These are phyloP conservation scores for Coprinellus aureogranulatus DNA, from an alignment of 768 basidiomycete species.

Conservation along the genomic window DNA sequence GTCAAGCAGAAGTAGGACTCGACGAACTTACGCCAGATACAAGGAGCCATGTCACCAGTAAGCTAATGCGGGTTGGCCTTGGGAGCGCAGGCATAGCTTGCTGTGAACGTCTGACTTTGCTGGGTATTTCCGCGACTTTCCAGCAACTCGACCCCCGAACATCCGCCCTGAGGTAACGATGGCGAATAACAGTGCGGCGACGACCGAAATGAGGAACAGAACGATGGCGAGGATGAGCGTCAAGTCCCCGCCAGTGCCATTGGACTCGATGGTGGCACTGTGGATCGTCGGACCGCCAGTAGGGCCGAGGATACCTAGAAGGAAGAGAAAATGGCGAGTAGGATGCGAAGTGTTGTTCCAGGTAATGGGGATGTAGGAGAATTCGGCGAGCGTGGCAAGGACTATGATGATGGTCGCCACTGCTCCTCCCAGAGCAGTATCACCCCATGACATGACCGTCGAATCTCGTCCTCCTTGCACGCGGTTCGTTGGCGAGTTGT, in stretches of 20 bases:
- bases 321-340: conserved; percentile 84
- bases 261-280: conserved; percentile 79
- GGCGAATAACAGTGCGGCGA: conserved; percentile 83
- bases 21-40: conserved; percentile 93
- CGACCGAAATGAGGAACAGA: conserved; percentile 90
- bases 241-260: conserved; percentile 62
- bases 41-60: conserved; percentile 80
- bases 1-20: conserved; percentile 99
- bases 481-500: conserved; percentile 81
- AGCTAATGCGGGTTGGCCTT: conserved; percentile 67
- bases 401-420: conserved; percentile 98
- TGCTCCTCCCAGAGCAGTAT: conserved; percentile 90
- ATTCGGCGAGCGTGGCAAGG: conserved; percentile 88
- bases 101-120: conserved; percentile 98
- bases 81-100: conserved; percentile 81
- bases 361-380: conserved; percentile 95
- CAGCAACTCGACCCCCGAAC: conserved; percentile 97
- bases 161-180: conserved; percentile 94
- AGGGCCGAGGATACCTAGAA: conserved; percentile 84
- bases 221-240: conserved; percentile 93
- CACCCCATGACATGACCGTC: conserved; percentile 87
- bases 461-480: conserved; percentile 50
- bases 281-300: conserved; percentile 95
- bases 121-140: conserved; percentile 94
- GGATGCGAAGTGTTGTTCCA: conserved; percentile 99